Evolutionary conservation across 1,284 basidiomycete genomes (phyloP), one percentile per base, ranked within the genome.

Genomic region (Tylopilus orsonianus): DNA sequence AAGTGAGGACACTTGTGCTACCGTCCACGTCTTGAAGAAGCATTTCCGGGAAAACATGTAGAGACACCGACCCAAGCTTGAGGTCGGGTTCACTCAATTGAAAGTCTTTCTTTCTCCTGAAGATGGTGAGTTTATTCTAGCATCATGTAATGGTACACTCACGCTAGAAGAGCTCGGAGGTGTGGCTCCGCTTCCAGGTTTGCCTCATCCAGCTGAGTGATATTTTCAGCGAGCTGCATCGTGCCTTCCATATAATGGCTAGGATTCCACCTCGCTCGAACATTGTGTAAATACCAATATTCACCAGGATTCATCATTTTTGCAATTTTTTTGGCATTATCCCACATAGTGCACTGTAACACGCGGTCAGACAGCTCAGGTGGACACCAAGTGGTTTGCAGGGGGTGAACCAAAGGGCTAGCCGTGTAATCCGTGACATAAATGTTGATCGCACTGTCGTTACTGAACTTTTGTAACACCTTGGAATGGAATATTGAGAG

Each of bases 361-460:
- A 80, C 73, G 20, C 62, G 62, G 13, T 74, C 68, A 4, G 63
- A 63, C 29, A 85, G 62, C 37, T 66, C 65, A 1, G 66, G 56
- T 8, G 75, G 71, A 57, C 78, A 83, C 78, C 77, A 82, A 34
- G 66, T 49, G 4, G 69, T 66, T 42, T 72, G 61, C 19, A 70
- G 53, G 13, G 65, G 56, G 8, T 53, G 53, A 22, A 71, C 56
- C 4, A 55, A 54, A 2, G 62, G 29, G 45, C 80, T 80, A 27
- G 57, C 51, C 2, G 85, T 85, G 57, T 84, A 87, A 55, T 87
- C 85, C 2, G 85, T 87, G 42, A 84, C 81, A 60, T 79, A 85
- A n/a, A 87, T 49, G 35, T 62, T 74, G 52, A 75, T 74, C 2
- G 76, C 64, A 4, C 56, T 59, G 42, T 65, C 61, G 41, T 71